phyloP scores from a whole-genome alignment of 2,329 filamentous ascomycete genomes.

The Fusarium mexicanum region DNA sequence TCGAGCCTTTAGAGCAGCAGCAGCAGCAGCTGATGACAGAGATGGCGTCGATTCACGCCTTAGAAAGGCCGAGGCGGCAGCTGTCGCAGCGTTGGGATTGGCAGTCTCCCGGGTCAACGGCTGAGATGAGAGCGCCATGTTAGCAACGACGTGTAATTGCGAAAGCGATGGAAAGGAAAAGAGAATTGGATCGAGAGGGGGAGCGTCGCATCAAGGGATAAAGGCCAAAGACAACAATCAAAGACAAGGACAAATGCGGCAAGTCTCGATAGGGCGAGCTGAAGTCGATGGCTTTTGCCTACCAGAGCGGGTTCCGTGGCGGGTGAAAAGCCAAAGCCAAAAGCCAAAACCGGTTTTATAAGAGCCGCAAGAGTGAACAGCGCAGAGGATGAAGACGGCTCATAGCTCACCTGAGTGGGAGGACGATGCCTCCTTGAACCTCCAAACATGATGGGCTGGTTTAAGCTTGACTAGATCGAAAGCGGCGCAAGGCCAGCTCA shows the following conservation, averaged over 20 bases:
- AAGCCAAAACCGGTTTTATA: conserved; percentile 38
- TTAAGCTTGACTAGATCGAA: conserved; percentile 31
- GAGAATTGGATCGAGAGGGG: background rate
- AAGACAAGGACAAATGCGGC: conserved; percentile 4
- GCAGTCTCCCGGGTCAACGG: conserved; percentile 71
- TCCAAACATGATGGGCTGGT: conserved; percentile 56
- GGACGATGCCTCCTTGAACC: conserved; percentile 60
- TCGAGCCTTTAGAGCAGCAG: conserved; percentile 81
- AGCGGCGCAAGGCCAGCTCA: conserved; percentile 35
- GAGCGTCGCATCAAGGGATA: background rate
- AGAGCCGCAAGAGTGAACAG: conserved; percentile 5
- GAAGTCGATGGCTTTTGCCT: conserved; percentile 5
- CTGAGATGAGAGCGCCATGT: conserved; percentile 54
- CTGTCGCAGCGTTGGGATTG: conserved; percentile 78
- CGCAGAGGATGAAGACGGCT: conserved; percentile 44
- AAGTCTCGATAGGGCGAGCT: background rate
- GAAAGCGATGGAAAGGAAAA: background rate
- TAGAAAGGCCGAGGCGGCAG: conserved; percentile 83
- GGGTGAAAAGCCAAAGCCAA: conserved; percentile 32
- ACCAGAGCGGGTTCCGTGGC: conserved; percentile 11
- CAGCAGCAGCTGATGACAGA: conserved; percentile 86
- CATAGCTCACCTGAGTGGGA: conserved; percentile 63
- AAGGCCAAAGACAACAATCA: background rate
- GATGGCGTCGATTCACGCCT: conserved; percentile 70
- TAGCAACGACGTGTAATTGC: conserved; percentile 25